Conservation (phyloP, 2,329 filamentous ascomycete species). For the Pseudopithomyces chartarum region DNA sequence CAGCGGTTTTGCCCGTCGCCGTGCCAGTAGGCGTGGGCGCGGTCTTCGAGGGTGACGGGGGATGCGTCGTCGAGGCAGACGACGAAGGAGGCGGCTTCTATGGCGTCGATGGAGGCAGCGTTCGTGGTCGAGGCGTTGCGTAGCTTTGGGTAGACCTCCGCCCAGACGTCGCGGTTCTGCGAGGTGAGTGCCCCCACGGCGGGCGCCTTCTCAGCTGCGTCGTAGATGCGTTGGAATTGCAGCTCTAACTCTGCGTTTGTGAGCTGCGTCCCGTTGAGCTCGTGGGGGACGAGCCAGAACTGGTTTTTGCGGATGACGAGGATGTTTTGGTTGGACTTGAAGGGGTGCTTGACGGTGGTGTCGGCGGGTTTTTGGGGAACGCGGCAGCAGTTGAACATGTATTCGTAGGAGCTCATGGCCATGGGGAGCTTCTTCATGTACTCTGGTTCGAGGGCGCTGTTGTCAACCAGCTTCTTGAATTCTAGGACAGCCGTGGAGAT, state of each 20-base stretch:
- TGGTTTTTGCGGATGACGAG: conserved; percentile 93
- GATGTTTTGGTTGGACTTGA: conserved; percentile 81
- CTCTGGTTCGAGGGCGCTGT: conserved; percentile 84
- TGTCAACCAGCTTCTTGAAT: conserved; percentile 93
- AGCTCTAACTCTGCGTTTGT: conserved; percentile 88
- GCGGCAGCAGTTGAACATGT: conserved; percentile 96
- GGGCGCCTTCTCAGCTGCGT: conserved; percentile 72
- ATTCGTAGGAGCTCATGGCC: conserved; percentile 98
- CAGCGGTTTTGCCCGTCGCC: conserved; percentile 94
- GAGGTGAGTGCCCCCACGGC: conserved; percentile 85
- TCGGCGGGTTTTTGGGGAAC: conserved; percentile 83
- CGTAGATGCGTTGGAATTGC: conserved; percentile 85
- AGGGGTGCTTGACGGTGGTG: conserved; percentile 78
- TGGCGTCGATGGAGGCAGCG: conserved; percentile 74
- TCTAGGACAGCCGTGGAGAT: conserved; percentile 84
- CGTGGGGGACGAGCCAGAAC: conserved; percentile 89
- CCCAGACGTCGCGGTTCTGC: conserved; percentile 93
- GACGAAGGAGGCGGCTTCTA: conserved; percentile 88
- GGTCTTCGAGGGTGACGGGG: conserved; percentile 93
- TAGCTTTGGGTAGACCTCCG: conserved; percentile 69
- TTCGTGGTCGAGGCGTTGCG: conserved; percentile 80
- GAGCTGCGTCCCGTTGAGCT: conserved; percentile 81
- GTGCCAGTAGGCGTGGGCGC: conserved; percentile 96
- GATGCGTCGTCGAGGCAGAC: conserved; percentile 91
- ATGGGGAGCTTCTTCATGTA: conserved; percentile 98